Percentiles rank a stretch among this genome's conserved stretches.
These are phyloP conservation scores for Eutrema heterophyllum DNA, from an alignment of 345 rosid species.

Conservation along the genomic window DNA sequence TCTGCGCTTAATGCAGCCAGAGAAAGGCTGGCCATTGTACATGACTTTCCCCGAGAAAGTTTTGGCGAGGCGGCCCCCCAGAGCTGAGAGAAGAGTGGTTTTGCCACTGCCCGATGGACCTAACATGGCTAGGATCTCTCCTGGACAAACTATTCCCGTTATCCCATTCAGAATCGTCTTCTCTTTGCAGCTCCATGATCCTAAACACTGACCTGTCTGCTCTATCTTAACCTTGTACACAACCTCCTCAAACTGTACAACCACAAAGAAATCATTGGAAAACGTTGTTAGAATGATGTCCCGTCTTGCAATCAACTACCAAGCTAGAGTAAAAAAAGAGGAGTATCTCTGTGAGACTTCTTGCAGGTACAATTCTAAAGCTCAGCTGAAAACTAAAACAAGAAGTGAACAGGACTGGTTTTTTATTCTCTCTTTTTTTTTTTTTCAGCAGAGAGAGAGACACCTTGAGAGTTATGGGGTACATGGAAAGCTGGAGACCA, in stretches of 20 bases:
- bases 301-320: not conserved
- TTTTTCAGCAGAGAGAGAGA: slow-evolving; percentile 10
- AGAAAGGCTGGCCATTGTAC: slow-evolving; percentile 87
- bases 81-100: slow-evolving; percentile 96
- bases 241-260: slow-evolving; percentile 84
- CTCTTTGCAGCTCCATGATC: slow-evolving; percentile 56
- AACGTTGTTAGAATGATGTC: not conserved
- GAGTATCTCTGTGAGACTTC: not conserved
- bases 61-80: slow-evolving; percentile 83
- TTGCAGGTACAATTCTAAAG: not conserved
- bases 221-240: slow-evolving; percentile 78
- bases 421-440: not conserved
- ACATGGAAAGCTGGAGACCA: slow-evolving; percentile 39
- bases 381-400: not conserved
- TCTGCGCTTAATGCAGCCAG: slow-evolving; percentile 63
- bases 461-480: slow-evolving; percentile 78
- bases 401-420: not conserved
- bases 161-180: slow-evolving; percentile 80
- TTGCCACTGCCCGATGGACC: slow-evolving; percentile 99
- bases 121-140: slow-evolving; percentile 91
- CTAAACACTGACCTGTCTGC: slow-evolving; percentile 45
- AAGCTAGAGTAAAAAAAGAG: not conserved
- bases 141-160: slow-evolving; percentile 82
- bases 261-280: slow-evolving; percentile 4
- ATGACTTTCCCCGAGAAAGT: slow-evolving; percentile 74